A percentile compares a stretch with the other conserved stretches of the same genome.
These are phyloP conservation scores for Mycena venus DNA, from an alignment of 768 basidiomycete species.

Conservation along the genomic window DNA sequence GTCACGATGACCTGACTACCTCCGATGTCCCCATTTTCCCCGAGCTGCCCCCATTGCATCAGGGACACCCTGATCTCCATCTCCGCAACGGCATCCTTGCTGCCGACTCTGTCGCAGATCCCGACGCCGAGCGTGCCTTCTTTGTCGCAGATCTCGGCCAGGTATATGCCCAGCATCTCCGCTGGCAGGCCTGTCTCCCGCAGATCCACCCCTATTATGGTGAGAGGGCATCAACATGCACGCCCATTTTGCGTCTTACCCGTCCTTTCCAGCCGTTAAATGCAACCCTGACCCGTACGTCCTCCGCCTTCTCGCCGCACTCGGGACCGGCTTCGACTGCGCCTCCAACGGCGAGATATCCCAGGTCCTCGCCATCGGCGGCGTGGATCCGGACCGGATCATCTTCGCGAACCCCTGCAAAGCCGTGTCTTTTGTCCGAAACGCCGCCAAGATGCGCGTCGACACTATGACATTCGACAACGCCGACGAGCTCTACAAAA, in stretches of 20 bases:
- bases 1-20: slow-evolving; percentile 14
- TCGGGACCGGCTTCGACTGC: slow-evolving; percentile 97
- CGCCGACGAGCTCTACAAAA: slow-evolving; percentile 94
- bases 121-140: slow-evolving; percentile 93
- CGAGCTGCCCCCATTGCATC: slow-evolving; percentile 73
- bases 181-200: slow-evolving; percentile 84
- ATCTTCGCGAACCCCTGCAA: slow-evolving; percentile 99
- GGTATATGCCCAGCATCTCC: slow-evolving; percentile 86
- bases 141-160: slow-evolving; percentile 95
- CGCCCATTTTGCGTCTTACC: slow-evolving; percentile 40
- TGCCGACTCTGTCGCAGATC: slow-evolving; percentile 65
- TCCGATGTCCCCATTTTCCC: slow-evolving; percentile 64
- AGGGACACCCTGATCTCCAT: slow-evolving; percentile 81
- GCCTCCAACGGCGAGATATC: slow-evolving; percentile 95
- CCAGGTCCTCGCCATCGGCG: slow-evolving; percentile 80
- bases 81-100: slow-evolving; percentile 83
- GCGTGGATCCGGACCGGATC: slow-evolving; percentile 84
- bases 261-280: slow-evolving; percentile 87
- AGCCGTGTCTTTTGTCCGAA: slow-evolving; percentile 91
- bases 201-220: slow-evolving; percentile 96
- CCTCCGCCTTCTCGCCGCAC: slow-evolving; percentile 87
- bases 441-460: slow-evolving; percentile 83
- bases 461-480: slow-evolving; percentile 99
- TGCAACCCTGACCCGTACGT: slow-evolving; percentile 98
- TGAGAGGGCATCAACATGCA: too few relatives aligned